Conservation (phyloP, 2,329 filamentous ascomycete genomes). For the Trichoderma semiorbis region DNA sequence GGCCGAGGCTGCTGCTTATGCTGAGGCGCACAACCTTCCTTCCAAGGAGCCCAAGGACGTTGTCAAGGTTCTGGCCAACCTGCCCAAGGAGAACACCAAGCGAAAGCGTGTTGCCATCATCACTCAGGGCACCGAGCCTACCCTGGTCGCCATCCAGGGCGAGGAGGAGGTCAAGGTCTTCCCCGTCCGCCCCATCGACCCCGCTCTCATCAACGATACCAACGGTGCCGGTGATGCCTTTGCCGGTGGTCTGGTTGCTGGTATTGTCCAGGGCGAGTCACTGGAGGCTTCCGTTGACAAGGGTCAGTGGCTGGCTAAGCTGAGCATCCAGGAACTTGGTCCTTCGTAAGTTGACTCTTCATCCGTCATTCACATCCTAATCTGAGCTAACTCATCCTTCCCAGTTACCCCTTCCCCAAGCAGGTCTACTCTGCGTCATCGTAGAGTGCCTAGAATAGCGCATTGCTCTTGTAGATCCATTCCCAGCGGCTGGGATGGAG, state of each 20-base stretch:
- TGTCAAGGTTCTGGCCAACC: slow-evolving; percentile 76
- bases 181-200: slow-evolving; percentile 74
- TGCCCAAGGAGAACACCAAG: slow-evolving; percentile 88
- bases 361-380: neutral
- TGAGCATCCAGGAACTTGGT: slow-evolving; percentile 92
- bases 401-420: slow-evolving; percentile 78
- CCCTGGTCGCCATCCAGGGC: slow-evolving; percentile 75
- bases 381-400: slow-evolving; percentile 2
- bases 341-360: slow-evolving; percentile 70
- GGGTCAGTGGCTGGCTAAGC: slow-evolving; percentile 92
- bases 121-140: slow-evolving; percentile 91
- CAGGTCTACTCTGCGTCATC: slow-evolving; percentile 61
- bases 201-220: slow-evolving; percentile 85
- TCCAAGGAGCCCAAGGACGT: slow-evolving; percentile 80
- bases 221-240: slow-evolving; percentile 97
- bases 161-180: slow-evolving; percentile 70
- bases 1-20: slow-evolving; percentile 86
- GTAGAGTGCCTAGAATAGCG: slow-evolving; percentile 26
- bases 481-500: slow-evolving; percentile 18
- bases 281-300: slow-evolving; percentile 79
- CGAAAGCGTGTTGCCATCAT: slow-evolving; percentile 83
- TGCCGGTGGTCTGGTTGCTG: slow-evolving; percentile 88
- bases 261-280: slow-evolving; percentile 78
- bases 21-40: slow-evolving; percentile 72
- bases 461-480: slow-evolving; percentile 27